phyloP scores from a whole-genome alignment of 345 rosid genomes.

The Microthlaspi erraticum region DNA sequence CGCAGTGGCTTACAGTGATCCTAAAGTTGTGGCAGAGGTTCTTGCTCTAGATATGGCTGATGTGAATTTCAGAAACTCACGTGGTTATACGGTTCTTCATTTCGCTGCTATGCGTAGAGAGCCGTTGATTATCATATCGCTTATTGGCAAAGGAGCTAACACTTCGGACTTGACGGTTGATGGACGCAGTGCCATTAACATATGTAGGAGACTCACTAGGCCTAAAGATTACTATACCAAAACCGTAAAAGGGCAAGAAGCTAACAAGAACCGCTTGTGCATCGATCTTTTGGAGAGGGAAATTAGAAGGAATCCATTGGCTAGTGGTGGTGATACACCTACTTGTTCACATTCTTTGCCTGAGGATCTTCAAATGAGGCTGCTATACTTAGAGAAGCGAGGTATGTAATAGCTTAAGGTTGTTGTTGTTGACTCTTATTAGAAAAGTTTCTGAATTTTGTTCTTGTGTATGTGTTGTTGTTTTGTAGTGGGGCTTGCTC shows the following conservation, averaged over 20 bases:
- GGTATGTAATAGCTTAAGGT: conserved; percentile 53
- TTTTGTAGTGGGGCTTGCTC: conserved; percentile 83
- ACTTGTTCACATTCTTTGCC: conserved; percentile 55
- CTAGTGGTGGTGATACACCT: conserved; percentile 52
- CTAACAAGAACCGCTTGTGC: conserved; percentile 79
- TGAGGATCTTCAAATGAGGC: conserved; percentile 88
- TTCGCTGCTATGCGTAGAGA: conserved; percentile 90
- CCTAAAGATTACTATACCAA: conserved; percentile 84
- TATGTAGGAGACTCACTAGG: conserved; percentile 82
- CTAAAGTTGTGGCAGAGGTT: conserved; percentile 82
- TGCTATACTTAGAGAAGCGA: conserved; percentile 91
- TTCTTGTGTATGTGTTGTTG: conserved; percentile 18
- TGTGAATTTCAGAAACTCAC: conserved; percentile 69
- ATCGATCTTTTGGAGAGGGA: conserved; percentile 87
- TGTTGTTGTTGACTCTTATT: not conserved
- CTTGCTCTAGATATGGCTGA: conserved; percentile 70
- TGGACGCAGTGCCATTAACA: conserved; percentile 83
- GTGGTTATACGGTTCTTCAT: conserved; percentile 90
- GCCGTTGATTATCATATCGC: conserved; percentile 68
- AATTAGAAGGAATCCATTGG: conserved; percentile 78
- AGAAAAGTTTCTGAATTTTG: not conserved
- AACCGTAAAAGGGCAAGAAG: conserved; percentile 73
- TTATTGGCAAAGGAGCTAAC: conserved; percentile 75
- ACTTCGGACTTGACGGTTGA: conserved; percentile 68
- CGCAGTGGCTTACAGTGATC: conserved; percentile 89